Base-by-base conservation (phyloP, 163 green algal genomes). In the Coccomyxa subellipsoidea region DNA sequence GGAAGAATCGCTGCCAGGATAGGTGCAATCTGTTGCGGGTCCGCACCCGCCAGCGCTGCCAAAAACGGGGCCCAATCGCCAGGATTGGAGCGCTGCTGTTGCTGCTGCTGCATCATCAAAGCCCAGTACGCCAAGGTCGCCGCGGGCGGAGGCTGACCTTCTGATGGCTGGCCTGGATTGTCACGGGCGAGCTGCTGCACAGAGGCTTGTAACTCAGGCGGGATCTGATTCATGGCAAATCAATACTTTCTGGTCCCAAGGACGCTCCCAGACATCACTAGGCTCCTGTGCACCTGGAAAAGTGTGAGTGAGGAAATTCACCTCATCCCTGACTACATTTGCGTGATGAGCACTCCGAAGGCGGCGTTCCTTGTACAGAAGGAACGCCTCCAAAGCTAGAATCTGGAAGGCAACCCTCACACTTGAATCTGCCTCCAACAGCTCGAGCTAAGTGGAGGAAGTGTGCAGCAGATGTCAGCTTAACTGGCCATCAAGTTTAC, bases 51-150 rank as follows among this genome's bases (percentile, higher is more conserved):
- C 27, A 73, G 66, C 18, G 66, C 27, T 32, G 66, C 66, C n/a
- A 73, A 12, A 8, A 73, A 23, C 66, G 27, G 66, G 66, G 29
- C 66, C 66, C 66, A 73, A 23, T 73, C 66, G 27, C 29, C 29
- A 36, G 47, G 66, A 73, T 36, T 77, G 31, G 27, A 38, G 70
- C 70, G 31, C 70, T 77, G 70, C 70, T 77, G 70, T 34, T 77
- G 70, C 70, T 77, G 70, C 70, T 77, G 70, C 32, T 77, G 70
- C 70, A 47, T 38, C 70, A 77, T 77, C 32, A 77, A 23, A 2
- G 32, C 32, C 70, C 66, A 77, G 12, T 73, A 73, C 66, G 66
- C 66, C 66, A 73, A 59, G 21, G 47, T 59, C 15, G 47, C 47
- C 23, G 47, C 47, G 5, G 47, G 47, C 5, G 21, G 47, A 59